Base-by-base conservation (phyloP, 2,329 filamentous ascomycete genomes). In the Sporothrix humicola region DNA sequence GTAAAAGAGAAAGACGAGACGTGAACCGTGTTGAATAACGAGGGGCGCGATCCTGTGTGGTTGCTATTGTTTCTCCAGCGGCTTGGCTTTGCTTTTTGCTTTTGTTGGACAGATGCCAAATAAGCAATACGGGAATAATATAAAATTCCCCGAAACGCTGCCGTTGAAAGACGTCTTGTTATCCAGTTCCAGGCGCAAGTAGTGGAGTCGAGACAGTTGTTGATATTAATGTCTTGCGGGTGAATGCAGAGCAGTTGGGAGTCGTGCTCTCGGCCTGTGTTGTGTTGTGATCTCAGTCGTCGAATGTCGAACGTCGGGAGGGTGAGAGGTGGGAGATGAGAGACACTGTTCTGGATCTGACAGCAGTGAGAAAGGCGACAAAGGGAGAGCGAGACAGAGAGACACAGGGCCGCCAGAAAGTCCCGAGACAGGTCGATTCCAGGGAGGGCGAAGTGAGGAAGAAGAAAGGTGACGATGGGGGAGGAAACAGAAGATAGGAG, bases 81-180 rank as follows among this genome's bases (percentile, higher is more conserved):
- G 54, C 54, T 58, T 15, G 54, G 54, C 54, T 58, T 13, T 58
- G 52, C 31, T 37, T 37, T 37, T 37, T 37, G 31, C 31, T 37
- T 37, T 37, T 37, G 31, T 37, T 37, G 31, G 31, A 37, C 31
- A 3, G 17, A 56, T 10, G 6, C n/a, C 52, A 31, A 31, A 61
- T 12, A 54, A 15, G 17, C 42, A 69, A 26, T 10, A 59, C 52
- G 66, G 68, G 12, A 58, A 26, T 70, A 59, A 70, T 58, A 42
- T 48, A 46, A 46, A 70, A 59, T 69, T 58, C 52, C 63, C 68
- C 50, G 61, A 65, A 37, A 66, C 61, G 61, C 20, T 66, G 61
- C 61, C 59, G 37, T 44, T 46, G 59, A 65, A 46, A n/a, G 56
- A 31, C 23, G 20, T 20, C 20, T 58, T 23, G 37, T 9, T 1